phyloP scores from a whole-genome alignment of 371 early-diverging fungal genomes.

The Mortierella sp. region DNA sequence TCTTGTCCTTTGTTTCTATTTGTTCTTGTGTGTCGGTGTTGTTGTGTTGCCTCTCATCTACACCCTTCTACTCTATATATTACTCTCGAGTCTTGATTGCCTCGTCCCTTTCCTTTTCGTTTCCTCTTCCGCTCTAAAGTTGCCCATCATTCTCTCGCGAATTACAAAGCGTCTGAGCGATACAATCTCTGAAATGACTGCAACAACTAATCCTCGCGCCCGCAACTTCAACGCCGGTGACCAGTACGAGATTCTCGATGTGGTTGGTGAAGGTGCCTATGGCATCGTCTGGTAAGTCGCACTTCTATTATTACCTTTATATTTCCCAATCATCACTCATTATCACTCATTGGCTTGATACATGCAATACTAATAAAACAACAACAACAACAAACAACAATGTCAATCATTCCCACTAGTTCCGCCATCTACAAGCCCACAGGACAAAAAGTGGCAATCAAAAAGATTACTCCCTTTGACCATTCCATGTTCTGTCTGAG shows the following conservation, averaged over 20 bases:
- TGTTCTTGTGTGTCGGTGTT: neutral
- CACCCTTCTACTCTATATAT: neutral
- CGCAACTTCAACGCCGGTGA: conserved; percentile 72
- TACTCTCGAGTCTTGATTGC: neutral
- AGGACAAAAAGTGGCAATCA: conserved; percentile 93
- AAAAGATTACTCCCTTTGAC: conserved; percentile 91
- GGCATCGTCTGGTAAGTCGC: conserved; percentile 82
- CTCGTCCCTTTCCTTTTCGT: neutral
- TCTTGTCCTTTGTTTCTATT: neutral
- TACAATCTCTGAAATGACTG: conserved; percentile 57
- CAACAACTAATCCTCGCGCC: conserved; percentile 61
- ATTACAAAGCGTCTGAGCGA: conserved; percentile 54
- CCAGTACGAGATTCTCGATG: conserved; percentile 70
- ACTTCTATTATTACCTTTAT: neutral
- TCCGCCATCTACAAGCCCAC: conserved; percentile 87
- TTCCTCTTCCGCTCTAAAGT: conserved; percentile 3
- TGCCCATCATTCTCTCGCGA: conserved; percentile 57
- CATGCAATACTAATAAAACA: too few species aligned
- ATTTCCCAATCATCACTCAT: neutral
- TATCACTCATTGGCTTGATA: neutral
- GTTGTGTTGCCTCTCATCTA: neutral
- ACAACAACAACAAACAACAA: neutral
- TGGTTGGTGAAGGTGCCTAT: conserved; percentile 79
- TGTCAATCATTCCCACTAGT: conserved; percentile 60
- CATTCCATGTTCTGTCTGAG: conserved; percentile 91